Evolutionary conservation across 2,329 filamentous ascomycete species (phyloP).

Genomic region (Diplodia mutila): DNA sequence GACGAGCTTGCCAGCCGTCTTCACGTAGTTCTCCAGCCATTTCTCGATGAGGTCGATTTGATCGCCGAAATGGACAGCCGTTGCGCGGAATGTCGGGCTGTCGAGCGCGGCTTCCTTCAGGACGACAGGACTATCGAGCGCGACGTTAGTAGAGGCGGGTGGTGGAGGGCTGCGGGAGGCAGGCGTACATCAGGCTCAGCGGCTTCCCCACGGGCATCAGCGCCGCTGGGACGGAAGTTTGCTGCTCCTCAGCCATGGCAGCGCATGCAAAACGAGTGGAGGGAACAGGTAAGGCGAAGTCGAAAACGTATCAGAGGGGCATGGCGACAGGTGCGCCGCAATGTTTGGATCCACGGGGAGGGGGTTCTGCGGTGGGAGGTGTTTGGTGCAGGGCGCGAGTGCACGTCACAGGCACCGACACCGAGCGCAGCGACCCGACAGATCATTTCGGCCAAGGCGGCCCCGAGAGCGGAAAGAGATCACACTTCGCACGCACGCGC

Average conservation of each 20-base stretch:
- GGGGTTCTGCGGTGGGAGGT: conserved; percentile 18
- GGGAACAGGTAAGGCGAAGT: not conserved
- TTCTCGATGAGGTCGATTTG: conserved; percentile 88
- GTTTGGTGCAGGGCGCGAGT: conserved; percentile 7
- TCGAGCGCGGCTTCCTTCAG: conserved; percentile 95
- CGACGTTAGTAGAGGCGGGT: conserved; percentile 21
- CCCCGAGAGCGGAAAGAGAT: not conserved
- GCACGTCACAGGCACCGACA: conserved; percentile 25
- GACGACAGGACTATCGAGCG: conserved; percentile 68
- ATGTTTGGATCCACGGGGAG: conserved; percentile 9
- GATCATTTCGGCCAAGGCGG: conserved; percentile 20
- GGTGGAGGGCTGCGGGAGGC: not conserved
- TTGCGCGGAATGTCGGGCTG: conserved; percentile 91
- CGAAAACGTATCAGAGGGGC: not conserved
- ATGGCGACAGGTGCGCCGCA: conserved; percentile 10
- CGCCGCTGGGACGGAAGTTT: conserved; percentile 32
- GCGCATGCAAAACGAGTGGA: not conserved
- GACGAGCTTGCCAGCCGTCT: conserved; percentile 64
- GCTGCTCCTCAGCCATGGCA: conserved; percentile 42
- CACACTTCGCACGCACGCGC: conserved; percentile 4
- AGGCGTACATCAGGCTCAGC: conserved; percentile 47
- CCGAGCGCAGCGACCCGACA: conserved; percentile 23
- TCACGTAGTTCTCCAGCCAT: conserved; percentile 81
- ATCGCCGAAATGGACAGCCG: conserved; percentile 82
- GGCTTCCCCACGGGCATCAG: conserved; percentile 47